phyloP scores from a whole-genome alignment of 805 yeast species.

The Kregervanrija fluxuum region DNA sequence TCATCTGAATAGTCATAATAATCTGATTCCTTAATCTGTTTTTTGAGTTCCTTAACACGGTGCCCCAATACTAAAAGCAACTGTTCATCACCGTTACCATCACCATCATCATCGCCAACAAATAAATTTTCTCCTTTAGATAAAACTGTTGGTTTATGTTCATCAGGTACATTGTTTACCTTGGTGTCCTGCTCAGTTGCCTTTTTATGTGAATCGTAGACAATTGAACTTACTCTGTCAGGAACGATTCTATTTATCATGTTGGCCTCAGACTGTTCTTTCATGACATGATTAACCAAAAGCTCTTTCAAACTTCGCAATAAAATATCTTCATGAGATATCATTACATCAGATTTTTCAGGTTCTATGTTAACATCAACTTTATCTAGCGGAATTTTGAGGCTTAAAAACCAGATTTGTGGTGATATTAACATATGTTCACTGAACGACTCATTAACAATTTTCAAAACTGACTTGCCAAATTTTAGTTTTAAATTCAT shows the following conservation, averaged over 20 bases:
- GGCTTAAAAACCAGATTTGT: conserved; percentile 28
- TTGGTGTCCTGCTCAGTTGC: no score
- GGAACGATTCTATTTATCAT: neutral
- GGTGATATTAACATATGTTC: conserved; percentile 23
- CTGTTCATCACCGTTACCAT: neutral
- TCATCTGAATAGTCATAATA: no score
- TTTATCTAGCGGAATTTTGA: conserved; percentile 15
- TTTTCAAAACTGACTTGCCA: conserved; percentile 24
- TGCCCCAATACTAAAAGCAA: no score
- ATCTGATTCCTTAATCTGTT: no score
- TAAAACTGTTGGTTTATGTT: no score
- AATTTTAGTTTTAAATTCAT: conserved; percentile 21
- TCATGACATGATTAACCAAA: conserved; percentile 1
- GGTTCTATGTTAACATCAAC: conserved; percentile 40
- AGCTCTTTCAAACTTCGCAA: conserved; percentile 11
- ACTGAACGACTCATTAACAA: conserved; percentile 20
- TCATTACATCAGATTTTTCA: conserved; percentile 33
- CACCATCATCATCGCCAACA: neutral
- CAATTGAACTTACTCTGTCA: neutral
- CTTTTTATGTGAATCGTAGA: no score
- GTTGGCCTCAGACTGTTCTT: conserved; percentile 3
- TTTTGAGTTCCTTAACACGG: no score
- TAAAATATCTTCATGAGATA: conserved; percentile 18
- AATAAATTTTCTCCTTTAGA: conserved; percentile 1
- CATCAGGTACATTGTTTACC: no score